Evolutionary conservation across 352 stramenopile genomes (phyloP), one percentile per base, ranked within the genome.

Genomic region (Pythium phragmiticola): DNA sequence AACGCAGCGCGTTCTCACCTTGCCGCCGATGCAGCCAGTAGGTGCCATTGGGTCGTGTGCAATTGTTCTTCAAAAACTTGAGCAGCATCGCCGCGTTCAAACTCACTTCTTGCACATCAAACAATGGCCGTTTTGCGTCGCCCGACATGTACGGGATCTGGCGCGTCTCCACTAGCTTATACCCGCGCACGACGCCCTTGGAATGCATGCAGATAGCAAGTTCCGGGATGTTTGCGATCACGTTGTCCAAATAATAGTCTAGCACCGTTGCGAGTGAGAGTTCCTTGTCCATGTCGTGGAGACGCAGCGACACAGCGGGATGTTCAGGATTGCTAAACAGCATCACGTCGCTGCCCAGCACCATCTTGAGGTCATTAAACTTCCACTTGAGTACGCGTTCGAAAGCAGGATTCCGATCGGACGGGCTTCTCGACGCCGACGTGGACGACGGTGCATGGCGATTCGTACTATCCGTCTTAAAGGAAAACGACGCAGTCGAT

Each of bases 211-310:
- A 95, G 52, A 95, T 89, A 2, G 84, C 87, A 14, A 95, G 65
- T 57, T 95, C 87, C 0, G 87, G 87, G 57, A 95, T 92, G 51
- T 95, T 95, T 0, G 82, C 83, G 49, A 95, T 94, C 47, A 95
- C 84, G 52, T 95, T 95, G 64, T 95, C 87, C 34, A 95, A 57
- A 46, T 95, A 95, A 60, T 94, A 95, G 68, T 95, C 87, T 1
- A 95, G 74, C 23, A 92, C 81, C 1, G 82, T 95, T 17, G 74
- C 86, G 4, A 94, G 70, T 30, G 84, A 92, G n/a, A 95, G 56
- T 37, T 95, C 83, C 19, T 89, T 82, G 60, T 95, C 83, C 76
- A 93, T 89, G 57, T 95, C 87, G 54, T 95, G 87, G 12, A 95
- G 80, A 47, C 88, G 87, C 7, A 95, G 63, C 7, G 87, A 95